Evolutionary conservation across 345 rosid genomes (phyloP).

Genomic region (Salix brachista): DNA sequence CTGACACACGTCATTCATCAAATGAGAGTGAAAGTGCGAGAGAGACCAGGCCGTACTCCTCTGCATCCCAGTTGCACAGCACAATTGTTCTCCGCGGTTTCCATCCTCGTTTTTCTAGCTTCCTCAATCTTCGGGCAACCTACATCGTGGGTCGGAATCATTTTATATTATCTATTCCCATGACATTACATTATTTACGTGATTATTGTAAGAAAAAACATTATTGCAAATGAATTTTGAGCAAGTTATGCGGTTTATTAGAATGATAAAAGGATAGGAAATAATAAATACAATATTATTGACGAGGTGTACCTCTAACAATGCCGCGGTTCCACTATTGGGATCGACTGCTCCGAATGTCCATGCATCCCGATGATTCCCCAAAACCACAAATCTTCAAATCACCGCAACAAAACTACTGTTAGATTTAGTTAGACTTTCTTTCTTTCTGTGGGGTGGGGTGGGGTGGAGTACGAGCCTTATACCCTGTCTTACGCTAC

Average conservation of each 20-base stretch:
- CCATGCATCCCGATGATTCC: conserved; percentile 96
- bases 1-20: not conserved
- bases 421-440: too few species aligned
- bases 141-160: conserved; percentile 15
- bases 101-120: conserved; percentile 65
- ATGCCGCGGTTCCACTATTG: conserved; percentile 77
- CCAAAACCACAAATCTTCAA: conserved; percentile 60
- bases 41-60: conserved; percentile 80
- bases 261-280: too few species aligned
- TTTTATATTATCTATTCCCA: too few species aligned
- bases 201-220: too few species aligned
- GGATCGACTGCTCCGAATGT: conserved; percentile 90
- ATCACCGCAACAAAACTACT: not conserved
- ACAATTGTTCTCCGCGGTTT: conserved; percentile 70
- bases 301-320: conserved; percentile 50
- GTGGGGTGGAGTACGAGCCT: too few species aligned
- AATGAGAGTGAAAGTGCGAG: conserved; percentile 12
- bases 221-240: too few species aligned
- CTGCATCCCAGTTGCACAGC: conserved; percentile 88
- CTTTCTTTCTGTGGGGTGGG: too few species aligned
- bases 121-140: conserved; percentile 63
- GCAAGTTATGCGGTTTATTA: too few species aligned
- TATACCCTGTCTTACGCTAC: too few species aligned
- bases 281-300: too few species aligned
- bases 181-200: too few species aligned